Evolutionary conservation across 352 stramenopile species (phyloP).

Genomic region (Pythium guiyangense): DNA sequence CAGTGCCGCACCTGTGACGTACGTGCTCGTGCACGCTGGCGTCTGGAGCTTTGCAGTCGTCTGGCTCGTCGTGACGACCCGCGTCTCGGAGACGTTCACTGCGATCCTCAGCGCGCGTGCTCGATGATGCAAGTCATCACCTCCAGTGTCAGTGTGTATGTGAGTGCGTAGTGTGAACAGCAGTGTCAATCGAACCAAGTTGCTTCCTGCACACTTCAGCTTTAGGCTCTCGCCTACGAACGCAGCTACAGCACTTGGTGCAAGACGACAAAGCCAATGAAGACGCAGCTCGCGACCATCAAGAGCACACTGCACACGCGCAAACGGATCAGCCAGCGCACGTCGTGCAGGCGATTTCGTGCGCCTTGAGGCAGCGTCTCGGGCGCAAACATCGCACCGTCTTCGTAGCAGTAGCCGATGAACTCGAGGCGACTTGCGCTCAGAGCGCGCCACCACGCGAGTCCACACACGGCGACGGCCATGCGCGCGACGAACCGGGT

Average conservation of each 20-base stretch:
- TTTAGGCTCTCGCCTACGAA: no score
- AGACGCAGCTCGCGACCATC: slow-evolving; percentile 8
- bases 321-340: slow-evolving; percentile 35
- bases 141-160: no score
- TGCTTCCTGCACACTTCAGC: no score
- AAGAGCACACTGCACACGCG: slow-evolving; percentile 27
- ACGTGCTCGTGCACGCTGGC: no score
- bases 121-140: no score
- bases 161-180: no score
- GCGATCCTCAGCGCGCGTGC: no score
- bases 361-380: slow-evolving; percentile 33
- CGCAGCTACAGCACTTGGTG: slow-evolving; percentile 2
- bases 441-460: slow-evolving; percentile 57
- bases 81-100: no score
- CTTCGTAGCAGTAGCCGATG: slow-evolving; percentile 47
- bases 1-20: no score
- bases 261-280: slow-evolving; percentile 8
- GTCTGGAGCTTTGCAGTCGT: no score
- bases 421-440: slow-evolving; percentile 50
- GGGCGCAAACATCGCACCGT: slow-evolving; percentile 30
- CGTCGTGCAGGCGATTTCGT: slow-evolving; percentile 26
- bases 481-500: slow-evolving; percentile 43
- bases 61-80: no score
- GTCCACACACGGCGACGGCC: slow-evolving; percentile 32
- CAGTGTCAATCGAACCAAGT: no score